Evolutionary conservation across 495 filamentous ascomycete genomes (phyloP), one percentile per base, ranked within the genome.

Genomic region (Cercophora scortea): DNA sequence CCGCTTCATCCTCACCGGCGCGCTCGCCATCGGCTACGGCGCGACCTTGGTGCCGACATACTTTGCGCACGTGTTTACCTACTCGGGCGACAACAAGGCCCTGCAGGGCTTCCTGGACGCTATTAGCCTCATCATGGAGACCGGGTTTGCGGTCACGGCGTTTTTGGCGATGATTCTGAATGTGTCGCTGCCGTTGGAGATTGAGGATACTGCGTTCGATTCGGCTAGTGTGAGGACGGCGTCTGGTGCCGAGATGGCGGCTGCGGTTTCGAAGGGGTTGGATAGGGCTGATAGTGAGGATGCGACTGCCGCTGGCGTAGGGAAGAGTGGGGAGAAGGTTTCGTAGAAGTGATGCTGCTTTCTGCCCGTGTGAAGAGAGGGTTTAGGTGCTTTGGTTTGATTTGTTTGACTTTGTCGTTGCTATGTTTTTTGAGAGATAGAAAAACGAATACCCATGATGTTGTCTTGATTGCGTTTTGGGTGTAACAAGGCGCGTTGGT

Each of bases 1-100:
- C 61, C 79, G 90, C 4, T 96, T 95, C 68, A 85, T 96, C 62
- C 76, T 95, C 40, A 92, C 90, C 0, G 87, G 87, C 4, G 77
- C 83, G 6, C 75, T 96, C 42, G 68, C 88, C 0, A 61, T 95
- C 16, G 90, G 91, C 32, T 86, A 87, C 66, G 87, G 83, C 57
- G 89, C 89, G 6, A 95, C 88, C 0, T 66, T 95, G 10, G 86
- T 94, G 0, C 88, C 91, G 0, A 78, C 74, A 18, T 92, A 87
- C 75, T 92, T 90, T 69, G 60, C 61, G 36, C 82, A 81, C 55
- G 81, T 94, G 52, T 95, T 96, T 65, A 86, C 87, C 6, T 80
- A 79, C 43, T 57, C 53, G 0, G 89, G 89, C 15, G 71, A 80
- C 56, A 88, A 93, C 66, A 80, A 76, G 56, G 75, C 81, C 9